Base-by-base conservation (phyloP, 176 grass and related monocot genomes). In the Eleusine indica region DNA sequence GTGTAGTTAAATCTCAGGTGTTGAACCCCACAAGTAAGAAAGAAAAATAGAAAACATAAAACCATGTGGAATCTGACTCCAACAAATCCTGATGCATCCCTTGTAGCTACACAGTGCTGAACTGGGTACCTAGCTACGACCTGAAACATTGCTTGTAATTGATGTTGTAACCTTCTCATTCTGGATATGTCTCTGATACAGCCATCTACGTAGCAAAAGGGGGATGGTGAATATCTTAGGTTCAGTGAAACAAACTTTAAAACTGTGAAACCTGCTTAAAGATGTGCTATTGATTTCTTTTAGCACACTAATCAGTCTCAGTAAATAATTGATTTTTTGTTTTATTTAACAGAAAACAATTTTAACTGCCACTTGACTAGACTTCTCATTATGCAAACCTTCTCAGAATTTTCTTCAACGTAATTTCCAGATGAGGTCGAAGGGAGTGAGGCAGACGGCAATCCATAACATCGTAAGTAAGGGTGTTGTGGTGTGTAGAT, bases 391-490 rank as follows among this genome's bases (percentile, higher is more conserved):
- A 30, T 21, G 16, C 29, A 17, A 54, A 29, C 19, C 22, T 85
- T 70, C 62, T 83, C 12, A 89, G 6, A 21, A 54, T 13, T n/a
- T 80, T 78, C 25, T 42, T 72, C 66, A 75, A 14, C 78, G 22
- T 54, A n/a, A 70, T 83, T 89, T 82, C 79, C 90, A 92, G 86
- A 84, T 78, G 77, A 41, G 53, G 60, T 52, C 65, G 84, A 84
- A 81, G 87, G 62, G 28, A 57, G 66, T 29, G 44, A 81, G 52
- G 87, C 76, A 70, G 68, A 58, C 29, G 66, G 0, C 85, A 87
- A 47, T 74, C 85, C 84, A 30, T 35, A 35, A 35, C 32, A 44
- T 44, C 6, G 9, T 87, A 90, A 66, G 35, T 71, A 38, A 85
- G 62, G 62, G 46, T 62, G 19, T 54, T 30, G 25, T 11, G 61